Conservation (phyloP, 148 eudicot species). For the Silene uniflora region DNA sequence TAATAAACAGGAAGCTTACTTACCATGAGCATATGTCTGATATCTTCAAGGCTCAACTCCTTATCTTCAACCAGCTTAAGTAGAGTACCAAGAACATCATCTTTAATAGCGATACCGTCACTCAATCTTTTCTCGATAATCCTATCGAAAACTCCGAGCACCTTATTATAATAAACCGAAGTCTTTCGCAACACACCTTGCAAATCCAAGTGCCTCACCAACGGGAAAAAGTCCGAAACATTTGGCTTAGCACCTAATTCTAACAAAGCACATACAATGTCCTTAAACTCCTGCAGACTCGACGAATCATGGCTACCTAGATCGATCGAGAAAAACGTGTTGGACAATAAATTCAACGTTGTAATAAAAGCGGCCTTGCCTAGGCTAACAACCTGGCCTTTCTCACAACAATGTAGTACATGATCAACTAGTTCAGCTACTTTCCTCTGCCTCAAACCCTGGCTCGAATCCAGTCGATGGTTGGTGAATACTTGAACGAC, state of each 20-base stretch:
- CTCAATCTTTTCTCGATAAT: constrained; percentile 23
- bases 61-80: constrained; percentile 21
- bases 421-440: constrained; percentile 25
- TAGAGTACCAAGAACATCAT: constrained; percentile 28
- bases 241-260: constrained; percentile 21
- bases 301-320: constrained; percentile 8
- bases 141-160: constrained; percentile 19
- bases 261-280: constrained; percentile 8
- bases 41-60: constrained; percentile 25
- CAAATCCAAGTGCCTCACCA: constrained; percentile 21
- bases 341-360: constrained; percentile 27
- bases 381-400: constrained; percentile 17
- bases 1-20: neutral
- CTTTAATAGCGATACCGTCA: neutral
- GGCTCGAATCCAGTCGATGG: constrained; percentile 23
- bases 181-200: constrained; percentile 16
- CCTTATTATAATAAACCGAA: neutral
- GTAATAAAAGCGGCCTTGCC: constrained; percentile 31
- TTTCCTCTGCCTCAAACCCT: constrained; percentile 24
- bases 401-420: constrained; percentile 2
- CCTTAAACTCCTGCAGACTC: constrained; percentile 21
- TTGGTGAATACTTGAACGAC: constrained; percentile 20
- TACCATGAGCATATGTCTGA: constrained; percentile 29
- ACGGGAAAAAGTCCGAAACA: constrained; percentile 30
- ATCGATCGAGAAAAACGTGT: constrained; percentile 29